Evolutionary conservation across 2,329 filamentous ascomycete genomes (phyloP), one percentile per base, ranked within the genome.

Genomic region (Hypoxylon sp.): DNA sequence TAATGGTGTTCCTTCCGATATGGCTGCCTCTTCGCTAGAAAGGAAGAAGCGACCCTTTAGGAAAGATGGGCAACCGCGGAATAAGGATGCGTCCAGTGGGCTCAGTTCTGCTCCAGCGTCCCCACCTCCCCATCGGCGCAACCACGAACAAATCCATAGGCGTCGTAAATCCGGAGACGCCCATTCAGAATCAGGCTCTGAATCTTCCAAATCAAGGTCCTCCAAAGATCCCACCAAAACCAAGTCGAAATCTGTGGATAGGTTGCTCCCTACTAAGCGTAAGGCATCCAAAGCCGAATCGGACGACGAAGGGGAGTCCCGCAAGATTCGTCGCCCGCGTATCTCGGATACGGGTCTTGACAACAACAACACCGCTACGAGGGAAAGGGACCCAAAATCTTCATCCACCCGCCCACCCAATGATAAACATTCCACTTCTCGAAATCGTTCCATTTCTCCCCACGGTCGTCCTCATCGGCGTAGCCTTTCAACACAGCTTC

Each of bases 401-500:
- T 69, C 78, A 11, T 76, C 79, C 51, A 72, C 74, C 2, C 79
- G 77, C 61, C 65, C 75, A 19, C 75, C 78, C 42, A 73, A 78
- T 62, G 80, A 83, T 10, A 73, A 75, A 54, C 74, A 78, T 19
- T 67, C 73, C 13, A 56, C 71, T 17, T 65, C 78, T 19, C 78
- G 78, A 50, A 80, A 82, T 60, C 78, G 86, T 68, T 92, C 91
- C 8, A 79, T 83, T 19, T 92, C 91, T 17, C 90, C 90, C 10
- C 87, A 84, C 52, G 77, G 82, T 53, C 85, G 86, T 72, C 77
- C 80, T 29, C 90, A 92, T 75, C 86, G 89, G 58, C 85, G 90
- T 65, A 91, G 89, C 71, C 81, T 84, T 29, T 92, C 91, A 2
- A 90, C 87, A 0, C 89, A 92, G 74, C 82, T 90, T 19, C 83